Conservation (phyloP, 1,139 yeast genomes). For the Scheffersomyces quercinus region DNA sequence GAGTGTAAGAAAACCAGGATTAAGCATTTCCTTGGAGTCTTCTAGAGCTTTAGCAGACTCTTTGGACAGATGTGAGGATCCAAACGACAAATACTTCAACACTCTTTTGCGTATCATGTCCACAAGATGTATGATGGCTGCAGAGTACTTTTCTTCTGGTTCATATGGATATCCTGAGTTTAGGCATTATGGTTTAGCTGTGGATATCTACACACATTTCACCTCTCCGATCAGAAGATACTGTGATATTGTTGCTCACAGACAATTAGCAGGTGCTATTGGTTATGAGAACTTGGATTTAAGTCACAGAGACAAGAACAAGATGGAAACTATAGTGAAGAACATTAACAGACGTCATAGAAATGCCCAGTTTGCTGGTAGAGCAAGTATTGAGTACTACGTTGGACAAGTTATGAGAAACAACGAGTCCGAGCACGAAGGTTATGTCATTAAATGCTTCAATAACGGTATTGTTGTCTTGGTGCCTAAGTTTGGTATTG, state of each 20-base stretch:
- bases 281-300: constrained; percentile 85
- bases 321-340: constrained; percentile 85
- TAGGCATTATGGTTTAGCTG: constrained; percentile 95
- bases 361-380: constrained; percentile 98
- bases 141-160: constrained; percentile 97
- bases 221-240: constrained; percentile 98
- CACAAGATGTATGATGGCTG: constrained; percentile 99
- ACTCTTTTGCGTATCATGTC: constrained; percentile 95
- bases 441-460: constrained; percentile 88
- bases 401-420: constrained; percentile 97
- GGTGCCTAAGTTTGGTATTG: constrained; percentile 97
- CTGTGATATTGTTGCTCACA: constrained; percentile 96
- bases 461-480: constrained; percentile 93
- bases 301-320: constrained; percentile 81
- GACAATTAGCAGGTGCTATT: constrained; percentile 96
- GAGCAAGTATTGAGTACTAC: constrained; percentile 95
- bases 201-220: constrained; percentile 96
- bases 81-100: constrained; percentile 85
- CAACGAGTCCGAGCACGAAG: constrained; percentile 74
- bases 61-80: constrained; percentile 81
- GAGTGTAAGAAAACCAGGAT: constrained; percentile 71
- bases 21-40: constrained; percentile 77
- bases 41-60: constrained; percentile 94
- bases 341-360: constrained; percentile 94
- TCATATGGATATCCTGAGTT: constrained; percentile 90